Evolutionary conservation across 441 rosid species (phyloP), one percentile per base, ranked within the genome.

Genomic region (Arabidopsis hybrid): DNA sequence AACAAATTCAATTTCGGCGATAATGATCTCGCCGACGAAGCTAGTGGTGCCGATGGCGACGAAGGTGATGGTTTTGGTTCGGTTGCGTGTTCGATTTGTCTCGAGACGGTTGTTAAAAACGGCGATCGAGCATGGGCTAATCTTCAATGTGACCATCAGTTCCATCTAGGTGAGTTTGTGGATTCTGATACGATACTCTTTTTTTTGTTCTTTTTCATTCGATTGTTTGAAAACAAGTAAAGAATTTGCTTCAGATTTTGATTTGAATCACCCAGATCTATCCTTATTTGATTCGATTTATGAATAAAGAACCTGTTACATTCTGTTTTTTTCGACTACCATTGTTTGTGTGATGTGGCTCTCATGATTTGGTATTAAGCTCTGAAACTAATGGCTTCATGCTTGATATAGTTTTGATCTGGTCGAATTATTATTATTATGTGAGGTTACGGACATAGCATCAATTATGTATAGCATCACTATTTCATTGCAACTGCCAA

Each of bases 121-220:
- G 93, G 96, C 60, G 95, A 92, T 88, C 97, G 99, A 52, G 86
- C 98, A 1, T 91, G 91, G 99, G 98, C 98, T 42, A 95, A 89
- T 84, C 98, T 95, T 80, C 98, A 91, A 81, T 95, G 99, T 42
- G 97, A 94, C 38, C 99, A 95, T 39, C 90, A 85, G 74, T 95
- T 95, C 63, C 99, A 95, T 84, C 77, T 95, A 3, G 32, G 32
- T 31, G 32, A 31, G 32, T 31, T 31, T 31, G 32, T 4, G 32
- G 1, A 0, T 31, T 31, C 4, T 0, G 1, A 4, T 17, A 18
- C 29, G 13, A 39, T 34, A 18, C 16, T 26, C 7, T 1, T 4
- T 18, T 39, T 21, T 21, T 21, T 21, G 26, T 21, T 21, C 26
- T 5, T 35, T 52, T 35, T 64, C 36, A 49, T 32, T 2, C 32